These are phyloP conservation scores for Coemansia nantahalensis DNA, from an alignment of 192 early-diverging fungal genomes.

Conservation along the genomic window DNA sequence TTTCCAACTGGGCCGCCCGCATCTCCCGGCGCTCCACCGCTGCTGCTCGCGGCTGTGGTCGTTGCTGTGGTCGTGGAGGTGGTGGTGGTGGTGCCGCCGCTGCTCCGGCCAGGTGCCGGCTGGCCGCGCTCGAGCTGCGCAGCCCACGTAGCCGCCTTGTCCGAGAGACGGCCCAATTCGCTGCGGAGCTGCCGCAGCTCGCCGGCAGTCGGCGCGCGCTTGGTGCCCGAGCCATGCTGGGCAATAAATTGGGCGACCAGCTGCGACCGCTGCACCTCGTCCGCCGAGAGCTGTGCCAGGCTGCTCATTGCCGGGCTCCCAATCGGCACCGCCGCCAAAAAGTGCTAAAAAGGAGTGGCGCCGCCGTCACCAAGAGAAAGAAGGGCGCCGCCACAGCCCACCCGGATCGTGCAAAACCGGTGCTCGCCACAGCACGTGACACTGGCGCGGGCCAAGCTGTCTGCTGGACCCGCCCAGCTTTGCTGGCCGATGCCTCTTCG, in stretches of 20 bases:
- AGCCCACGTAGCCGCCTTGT: slow-evolving; percentile 16
- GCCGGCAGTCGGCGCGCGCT: slow-evolving; percentile 10
- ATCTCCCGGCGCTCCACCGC: not conserved
- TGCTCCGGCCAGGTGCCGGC: not conserved
- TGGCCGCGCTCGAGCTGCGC: slow-evolving; percentile 20
- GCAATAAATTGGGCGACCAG: slow-evolving; percentile 27
- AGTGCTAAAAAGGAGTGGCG: too few species aligned
- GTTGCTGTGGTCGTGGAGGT: too few species aligned
- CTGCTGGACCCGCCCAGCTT: too few species aligned
- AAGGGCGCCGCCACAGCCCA: too few species aligned
- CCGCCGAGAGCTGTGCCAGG: slow-evolving; percentile 12
- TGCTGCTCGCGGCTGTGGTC: too few species aligned
- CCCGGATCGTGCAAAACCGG: too few species aligned
- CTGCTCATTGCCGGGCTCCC: slow-evolving; percentile 16
- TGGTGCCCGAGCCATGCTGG: slow-evolving; percentile 4
- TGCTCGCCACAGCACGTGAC: too few species aligned
- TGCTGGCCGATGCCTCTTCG: too few species aligned
- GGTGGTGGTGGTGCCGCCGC: not conserved
- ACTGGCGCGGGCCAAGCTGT: too few species aligned
- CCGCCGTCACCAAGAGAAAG: too few species aligned
- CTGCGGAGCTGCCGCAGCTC: slow-evolving; percentile 38
- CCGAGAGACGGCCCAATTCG: slow-evolving; percentile 34
- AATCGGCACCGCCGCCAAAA: too few species aligned
- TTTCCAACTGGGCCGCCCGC: too few species aligned
- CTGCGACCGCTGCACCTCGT: slow-evolving; percentile 30